Base-by-base conservation (phyloP, 371 early-diverging fungal species). In the Polyrhizophydium stewartii region DNA sequence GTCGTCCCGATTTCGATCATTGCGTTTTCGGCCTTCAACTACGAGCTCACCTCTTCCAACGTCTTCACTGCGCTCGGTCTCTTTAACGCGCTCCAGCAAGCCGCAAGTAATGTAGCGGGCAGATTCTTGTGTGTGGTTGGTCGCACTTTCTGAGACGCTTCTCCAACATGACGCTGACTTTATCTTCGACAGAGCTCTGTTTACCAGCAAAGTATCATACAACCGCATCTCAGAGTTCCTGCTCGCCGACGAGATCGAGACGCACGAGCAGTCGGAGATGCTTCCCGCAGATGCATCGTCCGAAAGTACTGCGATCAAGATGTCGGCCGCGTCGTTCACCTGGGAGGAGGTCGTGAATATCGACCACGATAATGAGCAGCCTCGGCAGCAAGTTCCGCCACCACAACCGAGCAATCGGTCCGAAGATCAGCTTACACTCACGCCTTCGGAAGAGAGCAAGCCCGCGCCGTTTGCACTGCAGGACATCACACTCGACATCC, bases 291-390 rank as follows among this genome's bases (percentile, higher is more conserved):
- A 24, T 24, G 19, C 45, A 19, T 19, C 40, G 31, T 13, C 55
- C 32, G 41, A 35, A 21, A 53, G 19, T 21, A 22, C 28, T 58
- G 50, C 65, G 1, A 50, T 69, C 28, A 22, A 47, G 2, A 28
- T 67, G 16, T 52, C 56, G 1, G 65, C 75, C 50, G 86, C 83
- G 5, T 70, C 74, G 47, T 86, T 86, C 58, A 66, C 69, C 27
- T 87, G 84, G 83, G 83, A 77, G 21, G 31, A 76, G 65, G 35
- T 35, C 35, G 13, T 7, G 35, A 35, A 35, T 35, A 13, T 13
- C 35, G 35, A 35, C 35, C 3, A 35, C 7, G 13, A 35, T 3
- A 13, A 35, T 13, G 13, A 35, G 35, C 3, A 35, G 35, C n/a
- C n/a, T n/a, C n/a, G n/a, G n/a, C n/a, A n/a, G n/a, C n/a, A n/a